Conservation (phyloP, 2,329 filamentous ascomycete genomes). For the Thelonectria olida region DNA sequence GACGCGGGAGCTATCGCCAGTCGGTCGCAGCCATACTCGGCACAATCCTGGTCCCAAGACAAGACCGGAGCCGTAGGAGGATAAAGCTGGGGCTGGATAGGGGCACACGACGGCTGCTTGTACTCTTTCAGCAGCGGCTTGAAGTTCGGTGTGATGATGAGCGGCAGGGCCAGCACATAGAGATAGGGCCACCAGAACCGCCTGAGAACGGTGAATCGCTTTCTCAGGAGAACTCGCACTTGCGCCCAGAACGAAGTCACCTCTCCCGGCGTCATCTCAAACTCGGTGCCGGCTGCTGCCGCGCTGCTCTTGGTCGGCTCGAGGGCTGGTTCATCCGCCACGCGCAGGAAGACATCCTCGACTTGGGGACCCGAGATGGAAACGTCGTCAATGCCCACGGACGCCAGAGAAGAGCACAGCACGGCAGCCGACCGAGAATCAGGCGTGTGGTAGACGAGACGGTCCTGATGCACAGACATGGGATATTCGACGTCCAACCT, state of each 20-base stretch:
- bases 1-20: constrained; percentile 24
- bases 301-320: too few relatives aligned
- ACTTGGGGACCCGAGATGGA: constrained; percentile 43
- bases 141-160: constrained; percentile 77
- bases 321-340: too few relatives aligned
- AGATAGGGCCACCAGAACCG: constrained; percentile 79
- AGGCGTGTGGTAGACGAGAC: constrained; percentile 63
- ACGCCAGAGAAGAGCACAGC: constrained; percentile 53
- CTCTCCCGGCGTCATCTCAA: constrained; percentile 21
- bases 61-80: not conserved
- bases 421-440: constrained; percentile 40
- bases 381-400: constrained; percentile 54
- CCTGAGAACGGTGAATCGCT: constrained; percentile 76
- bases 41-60: constrained; percentile 51
- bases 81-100: constrained; percentile 14
- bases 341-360: constrained; percentile 46
- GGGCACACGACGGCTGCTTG: constrained; percentile 56
- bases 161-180: constrained; percentile 77
- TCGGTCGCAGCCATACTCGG: constrained; percentile 37
- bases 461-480: constrained; percentile 63
- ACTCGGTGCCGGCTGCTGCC: too few relatives aligned
- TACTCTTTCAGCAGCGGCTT: constrained; percentile 74
- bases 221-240: constrained; percentile 75
- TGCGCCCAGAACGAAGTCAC: constrained; percentile 53
- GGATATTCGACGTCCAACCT: constrained; percentile 45